These are phyloP conservation scores for Naegleria fowleri DNA, from an alignment of 208 protist genomes.

Conservation along the genomic window DNA sequence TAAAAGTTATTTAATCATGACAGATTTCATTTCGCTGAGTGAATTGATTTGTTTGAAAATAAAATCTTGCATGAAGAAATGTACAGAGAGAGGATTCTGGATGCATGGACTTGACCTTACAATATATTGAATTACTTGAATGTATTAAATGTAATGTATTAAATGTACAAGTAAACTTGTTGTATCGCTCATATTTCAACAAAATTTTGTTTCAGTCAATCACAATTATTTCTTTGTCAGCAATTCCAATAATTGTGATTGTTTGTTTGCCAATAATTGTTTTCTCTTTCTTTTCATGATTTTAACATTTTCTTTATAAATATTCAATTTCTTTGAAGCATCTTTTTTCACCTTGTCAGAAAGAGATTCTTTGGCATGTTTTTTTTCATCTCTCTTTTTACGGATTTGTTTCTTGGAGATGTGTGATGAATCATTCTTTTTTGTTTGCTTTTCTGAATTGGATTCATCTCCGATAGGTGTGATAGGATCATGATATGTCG, in stretches of 20 bases:
- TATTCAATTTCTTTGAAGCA: background rate
- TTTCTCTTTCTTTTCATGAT: background rate
- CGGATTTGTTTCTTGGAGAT: background rate
- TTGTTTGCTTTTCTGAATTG: background rate
- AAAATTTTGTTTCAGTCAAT: too few relatives aligned
- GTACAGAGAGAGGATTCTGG: too few relatives aligned
- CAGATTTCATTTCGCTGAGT: too few relatives aligned
- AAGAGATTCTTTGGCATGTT: background rate
- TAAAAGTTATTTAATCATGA: too few relatives aligned
- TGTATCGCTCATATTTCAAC: too few relatives aligned
- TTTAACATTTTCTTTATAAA: slow-evolving; percentile 19
- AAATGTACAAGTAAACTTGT: too few relatives aligned
- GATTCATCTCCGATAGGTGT: background rate
- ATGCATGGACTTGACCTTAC: too few relatives aligned
- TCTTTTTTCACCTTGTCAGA: background rate
- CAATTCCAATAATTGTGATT: background rate
- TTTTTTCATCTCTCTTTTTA: background rate
- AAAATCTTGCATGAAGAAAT: too few relatives aligned
- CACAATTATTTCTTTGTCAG: background rate
- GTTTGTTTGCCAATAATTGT: background rate
- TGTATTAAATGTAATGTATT: too few relatives aligned
- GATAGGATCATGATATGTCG: too few relatives aligned
- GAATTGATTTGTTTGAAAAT: too few relatives aligned
- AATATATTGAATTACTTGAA: too few relatives aligned
- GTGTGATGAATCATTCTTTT: background rate